Base-by-base conservation (phyloP, 2,329 filamentous ascomycete genomes). In the Aspergillus sp. region DNA sequence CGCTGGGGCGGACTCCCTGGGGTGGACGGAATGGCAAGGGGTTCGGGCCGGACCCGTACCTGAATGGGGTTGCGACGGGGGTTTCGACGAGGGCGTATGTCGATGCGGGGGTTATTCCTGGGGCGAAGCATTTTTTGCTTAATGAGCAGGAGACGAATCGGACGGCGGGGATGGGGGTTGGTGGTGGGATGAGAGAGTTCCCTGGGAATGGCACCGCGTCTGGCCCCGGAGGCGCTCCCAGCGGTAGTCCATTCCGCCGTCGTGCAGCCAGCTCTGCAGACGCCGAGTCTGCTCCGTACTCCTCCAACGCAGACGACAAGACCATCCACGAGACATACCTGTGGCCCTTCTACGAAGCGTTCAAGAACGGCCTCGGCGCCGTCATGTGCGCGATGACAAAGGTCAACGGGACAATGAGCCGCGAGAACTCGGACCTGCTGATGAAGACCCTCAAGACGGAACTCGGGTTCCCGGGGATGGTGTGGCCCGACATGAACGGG, bases 51-150 rank as follows among this genome's bases (percentile, higher is more conserved):
- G 82, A 84, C 60, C 81, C 81, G 1, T 76, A 75, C 61, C 73
- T 84, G 7, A 77, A 77, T 41, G 82, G 79, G 46, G 69, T 81
- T 34, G 72, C 75, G 6, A 68, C 58, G 79, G 80, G 45, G 72
- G 78, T 59, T 77, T 81, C 73, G 48, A 76, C 77, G 13, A 81
- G 85, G 71, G 86, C 87, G 66, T 84, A 81, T 65, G 83, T 88
- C 47, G 83, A 78, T 25, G 86, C 88, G 58, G 86, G 69, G 11
- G 67, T 68, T 7, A 56, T 61, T 48, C 54, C 59, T 2, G 57
- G 58, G 31, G 61, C 41, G 28, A 63, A 63, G 49, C 57, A 60
- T 30, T 61, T 61, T 47, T 38, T 61, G 11, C 59, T 61, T 6
- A 52, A 61, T 17, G 59, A 57, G 48, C 59, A 61, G 28, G 59